A percentile compares a stretch with the other conserved stretches of the same genome.
These are phyloP conservation scores for Elaeis oleifera DNA, from an alignment of 202 grass and related monocot genomes.

Conservation along the genomic window DNA sequence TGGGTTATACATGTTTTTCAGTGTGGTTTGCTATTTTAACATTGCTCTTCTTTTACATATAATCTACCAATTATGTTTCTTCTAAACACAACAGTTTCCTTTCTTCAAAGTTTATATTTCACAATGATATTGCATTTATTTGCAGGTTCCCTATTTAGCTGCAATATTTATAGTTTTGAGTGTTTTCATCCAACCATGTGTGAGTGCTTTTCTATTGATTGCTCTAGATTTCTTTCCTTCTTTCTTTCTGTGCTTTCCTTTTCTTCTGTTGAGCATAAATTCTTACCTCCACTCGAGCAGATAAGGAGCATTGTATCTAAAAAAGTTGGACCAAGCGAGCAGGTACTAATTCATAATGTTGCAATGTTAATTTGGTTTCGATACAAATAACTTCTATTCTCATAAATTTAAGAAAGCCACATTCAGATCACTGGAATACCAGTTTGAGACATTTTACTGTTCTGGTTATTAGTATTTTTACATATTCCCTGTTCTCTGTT, in stretches of 20 bases:
- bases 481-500: no score
- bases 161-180: slow-evolving; percentile 50
- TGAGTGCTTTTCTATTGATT: slow-evolving; percentile 33
- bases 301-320: slow-evolving; percentile 84
- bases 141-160: slow-evolving; percentile 75
- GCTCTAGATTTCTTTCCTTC: no score
- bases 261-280: slow-evolving; percentile 5
- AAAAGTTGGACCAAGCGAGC: slow-evolving; percentile 61
- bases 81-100: no score
- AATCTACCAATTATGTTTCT: background rate
- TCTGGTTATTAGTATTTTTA: no score
- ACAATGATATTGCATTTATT: background rate
- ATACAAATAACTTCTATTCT: no score
- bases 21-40: background rate
- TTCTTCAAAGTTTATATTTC: no score
- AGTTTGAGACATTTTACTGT: no score
- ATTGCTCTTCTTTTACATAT: slow-evolving; percentile 3
- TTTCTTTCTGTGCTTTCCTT: slow-evolving; percentile 2
- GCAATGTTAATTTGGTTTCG: background rate
- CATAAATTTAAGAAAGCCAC: no score
- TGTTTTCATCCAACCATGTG: slow-evolving; percentile 62
- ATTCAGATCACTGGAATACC: no score
- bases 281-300: slow-evolving; percentile 26
- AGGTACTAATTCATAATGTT: slow-evolving; percentile 35
- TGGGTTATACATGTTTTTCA: slow-evolving; percentile 6